phyloP scores from a whole-genome alignment of 805 yeast species.

The Starmerella kuoi region DNA sequence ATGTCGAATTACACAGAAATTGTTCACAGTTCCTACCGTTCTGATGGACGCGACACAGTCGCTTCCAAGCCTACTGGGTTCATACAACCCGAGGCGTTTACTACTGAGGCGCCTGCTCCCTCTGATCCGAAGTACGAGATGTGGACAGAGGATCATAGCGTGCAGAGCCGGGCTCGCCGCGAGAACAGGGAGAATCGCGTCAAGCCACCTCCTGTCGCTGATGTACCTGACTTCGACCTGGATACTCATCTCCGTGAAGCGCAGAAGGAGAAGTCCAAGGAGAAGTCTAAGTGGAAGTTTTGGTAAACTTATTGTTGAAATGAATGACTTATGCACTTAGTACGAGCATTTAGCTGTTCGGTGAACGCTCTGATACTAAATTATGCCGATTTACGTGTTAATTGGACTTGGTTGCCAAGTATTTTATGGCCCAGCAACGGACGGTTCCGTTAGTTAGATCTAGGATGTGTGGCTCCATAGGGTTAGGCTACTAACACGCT shows the following conservation, averaged over 20 bases:
- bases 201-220: conserved; percentile 17
- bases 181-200: conserved; percentile 17
- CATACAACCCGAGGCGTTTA: conserved; percentile 10
- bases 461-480: no score
- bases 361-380: no score
- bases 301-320: conserved; percentile 14
- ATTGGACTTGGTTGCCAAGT: no score
- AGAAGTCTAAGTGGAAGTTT: conserved; percentile 16
- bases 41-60: conserved; percentile 16
- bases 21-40: conserved; percentile 13
- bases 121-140: conserved; percentile 10
- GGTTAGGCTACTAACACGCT: no score
- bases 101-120: conserved; percentile 2
- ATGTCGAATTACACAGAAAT: conserved; percentile 10
- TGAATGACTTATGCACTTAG: no score
- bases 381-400: no score
- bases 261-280: not conserved
- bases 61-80: conserved; percentile 13
- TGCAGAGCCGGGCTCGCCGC: conserved; percentile 14
- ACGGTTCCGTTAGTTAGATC: no score
- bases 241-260: conserved; percentile 11
- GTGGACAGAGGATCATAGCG: conserved; percentile 20
- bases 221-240: conserved; percentile 19
- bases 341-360: no score
- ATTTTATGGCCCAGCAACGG: no score